Conservation (phyloP, 192 early-diverging fungal species). For the Piromyces finnis region DNA sequence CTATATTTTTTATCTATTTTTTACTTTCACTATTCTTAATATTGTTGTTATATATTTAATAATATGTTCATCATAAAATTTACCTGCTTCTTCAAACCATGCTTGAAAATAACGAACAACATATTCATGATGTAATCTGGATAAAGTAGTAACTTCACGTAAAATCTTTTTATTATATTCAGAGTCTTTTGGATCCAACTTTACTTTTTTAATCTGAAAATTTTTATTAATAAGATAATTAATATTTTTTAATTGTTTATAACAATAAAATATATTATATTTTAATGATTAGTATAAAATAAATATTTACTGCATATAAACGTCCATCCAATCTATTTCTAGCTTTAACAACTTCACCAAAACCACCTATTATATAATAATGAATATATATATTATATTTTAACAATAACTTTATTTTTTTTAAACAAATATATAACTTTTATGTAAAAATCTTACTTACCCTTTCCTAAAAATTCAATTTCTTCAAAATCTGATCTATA, state of each 20-base stretch:
- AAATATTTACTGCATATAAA: background rate
- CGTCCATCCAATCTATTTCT: conserved; percentile 62
- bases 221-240: conserved; percentile 17
- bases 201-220: conserved; percentile 88
- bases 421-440: too few relatives aligned
- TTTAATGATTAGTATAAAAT: background rate
- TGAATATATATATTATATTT: background rate
- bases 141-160: conserved; percentile 78
- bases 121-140: conserved; percentile 72
- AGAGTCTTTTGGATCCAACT: conserved; percentile 55
- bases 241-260: too few relatives aligned
- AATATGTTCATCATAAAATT: too few relatives aligned
- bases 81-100: conserved; percentile 63
- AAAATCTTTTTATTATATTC: conserved; percentile 68
- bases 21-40: too few relatives aligned
- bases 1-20: too few relatives aligned
- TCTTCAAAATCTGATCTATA: conserved; percentile 63
- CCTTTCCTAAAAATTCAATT: conserved; percentile 49
- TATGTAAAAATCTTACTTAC: too few relatives aligned
- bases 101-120: conserved; percentile 78
- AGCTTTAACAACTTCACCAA: conserved; percentile 89
- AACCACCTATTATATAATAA: conserved; percentile 40
- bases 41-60: too few relatives aligned
- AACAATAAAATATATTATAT: too few relatives aligned
- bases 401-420: too few relatives aligned